These are phyloP conservation scores for Aspergillus sp. DNA, from an alignment of 2,329 filamentous ascomycete species.

Conservation along the genomic window DNA sequence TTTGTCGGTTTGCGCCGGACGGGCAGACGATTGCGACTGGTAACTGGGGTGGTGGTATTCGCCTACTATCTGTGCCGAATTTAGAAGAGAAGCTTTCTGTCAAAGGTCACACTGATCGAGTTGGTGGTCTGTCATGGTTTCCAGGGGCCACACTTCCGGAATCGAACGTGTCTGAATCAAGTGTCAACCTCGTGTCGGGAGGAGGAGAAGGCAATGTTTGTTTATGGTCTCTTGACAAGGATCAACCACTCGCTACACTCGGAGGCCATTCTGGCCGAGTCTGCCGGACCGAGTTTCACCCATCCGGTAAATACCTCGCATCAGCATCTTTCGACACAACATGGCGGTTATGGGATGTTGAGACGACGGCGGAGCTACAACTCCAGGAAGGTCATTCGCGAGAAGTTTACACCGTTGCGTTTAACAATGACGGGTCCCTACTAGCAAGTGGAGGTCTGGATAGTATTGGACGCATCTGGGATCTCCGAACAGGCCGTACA, in stretches of 20 bases:
- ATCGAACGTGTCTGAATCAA: constrained; percentile 67
- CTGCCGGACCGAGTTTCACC: constrained; percentile 91
- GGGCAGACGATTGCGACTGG: constrained; percentile 82
- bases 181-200: constrained; percentile 84
- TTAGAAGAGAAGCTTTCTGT: constrained; percentile 73
- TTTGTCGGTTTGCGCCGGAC: constrained; percentile 85
- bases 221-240: constrained; percentile 84
- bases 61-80: constrained; percentile 78
- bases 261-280: constrained; percentile 83
- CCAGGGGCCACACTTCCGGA: constrained; percentile 75
- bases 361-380: constrained; percentile 77
- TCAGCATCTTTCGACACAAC: constrained; percentile 95
- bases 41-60: constrained; percentile 89
- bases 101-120: constrained; percentile 82
- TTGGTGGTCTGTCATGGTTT: constrained; percentile 88
- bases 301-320: constrained; percentile 83
- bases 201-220: constrained; percentile 85
- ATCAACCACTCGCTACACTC: constrained; percentile 79
- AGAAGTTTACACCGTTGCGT: constrained; percentile 85
- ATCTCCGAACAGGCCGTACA: constrained; percentile 85
- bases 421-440: constrained; percentile 88
- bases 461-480: constrained; percentile 94
- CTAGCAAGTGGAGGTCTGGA: constrained; percentile 90
- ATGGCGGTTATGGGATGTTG: constrained; percentile 94
- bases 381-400: constrained; percentile 93